Evolutionary conservation across 768 basidiomycete species (phyloP).

Genomic region (Gloeophyllum trabeum): DNA sequence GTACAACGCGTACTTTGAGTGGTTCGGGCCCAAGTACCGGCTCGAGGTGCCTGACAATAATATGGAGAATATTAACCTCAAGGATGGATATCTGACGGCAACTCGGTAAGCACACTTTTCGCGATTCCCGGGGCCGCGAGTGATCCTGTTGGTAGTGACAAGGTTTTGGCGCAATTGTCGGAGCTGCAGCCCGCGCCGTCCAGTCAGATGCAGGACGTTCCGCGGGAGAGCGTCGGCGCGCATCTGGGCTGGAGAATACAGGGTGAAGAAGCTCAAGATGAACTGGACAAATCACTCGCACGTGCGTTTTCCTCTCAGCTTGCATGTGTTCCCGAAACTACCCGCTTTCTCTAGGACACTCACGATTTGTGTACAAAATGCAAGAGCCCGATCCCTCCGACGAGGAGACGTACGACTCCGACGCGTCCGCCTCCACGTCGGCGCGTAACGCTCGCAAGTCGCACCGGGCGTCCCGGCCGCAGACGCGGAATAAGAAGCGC

Average conservation of each 20-base stretch:
- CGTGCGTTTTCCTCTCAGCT: slow-evolving; percentile 33
- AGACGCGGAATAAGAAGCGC: slow-evolving; percentile 34
- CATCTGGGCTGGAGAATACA: slow-evolving; percentile 49
- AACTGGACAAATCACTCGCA: slow-evolving; percentile 58
- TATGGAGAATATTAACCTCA: slow-evolving; percentile 87
- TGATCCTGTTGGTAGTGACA: slow-evolving; percentile 34
- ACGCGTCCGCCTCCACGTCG: slow-evolving; percentile 30
- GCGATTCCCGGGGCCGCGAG: slow-evolving; percentile 14
- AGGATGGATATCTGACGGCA: slow-evolving; percentile 68
- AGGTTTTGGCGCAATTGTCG: slow-evolving; percentile 42
- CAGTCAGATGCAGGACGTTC: slow-evolving; percentile 77
- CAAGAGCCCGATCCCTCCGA: slow-evolving; percentile 18
- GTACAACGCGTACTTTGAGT: slow-evolving; percentile 90
- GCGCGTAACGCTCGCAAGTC: slow-evolving; percentile 9
- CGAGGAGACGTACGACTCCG: slow-evolving; percentile 13
- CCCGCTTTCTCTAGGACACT: slow-evolving; percentile 36
- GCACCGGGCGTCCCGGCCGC: slow-evolving; percentile 9
- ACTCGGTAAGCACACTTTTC: slow-evolving; percentile 44
- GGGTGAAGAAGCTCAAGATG: slow-evolving; percentile 36
- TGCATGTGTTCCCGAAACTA: neutral
- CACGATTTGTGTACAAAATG: slow-evolving; percentile 40
- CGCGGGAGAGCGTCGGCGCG: slow-evolving; percentile 50
- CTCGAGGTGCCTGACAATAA: slow-evolving; percentile 88
- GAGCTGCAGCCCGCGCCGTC: slow-evolving; percentile 70
- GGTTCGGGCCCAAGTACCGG: slow-evolving; percentile 92